Evolutionary conservation across 192 early-diverging fungal species (phyloP).

Genomic region (Coemansia sp.): DNA sequence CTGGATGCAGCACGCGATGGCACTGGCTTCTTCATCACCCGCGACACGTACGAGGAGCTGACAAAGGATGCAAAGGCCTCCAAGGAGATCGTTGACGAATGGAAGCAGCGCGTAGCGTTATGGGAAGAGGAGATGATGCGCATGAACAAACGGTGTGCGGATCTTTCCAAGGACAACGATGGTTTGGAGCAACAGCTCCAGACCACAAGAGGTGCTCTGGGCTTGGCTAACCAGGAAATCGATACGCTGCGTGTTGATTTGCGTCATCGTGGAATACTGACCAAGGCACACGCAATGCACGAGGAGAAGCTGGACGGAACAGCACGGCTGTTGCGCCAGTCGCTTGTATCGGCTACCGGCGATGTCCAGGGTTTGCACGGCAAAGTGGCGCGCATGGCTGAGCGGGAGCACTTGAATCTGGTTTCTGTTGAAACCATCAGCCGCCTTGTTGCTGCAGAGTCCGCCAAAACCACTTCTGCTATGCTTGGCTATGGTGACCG

Average conservation of each 20-base stretch:
- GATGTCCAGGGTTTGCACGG: constrained; percentile 18
- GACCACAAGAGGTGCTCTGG: constrained; percentile 30
- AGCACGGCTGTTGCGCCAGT: constrained; percentile 27
- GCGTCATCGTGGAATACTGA: constrained; percentile 31
- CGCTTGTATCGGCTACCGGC: neutral
- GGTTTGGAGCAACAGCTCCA: constrained; percentile 44
- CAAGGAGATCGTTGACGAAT: constrained; percentile 26
- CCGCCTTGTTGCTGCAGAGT: constrained; percentile 5
- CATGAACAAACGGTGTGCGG: neutral
- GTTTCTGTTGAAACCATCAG: constrained; percentile 4
- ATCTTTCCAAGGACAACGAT: constrained; percentile 6
- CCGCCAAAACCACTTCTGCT: neutral
- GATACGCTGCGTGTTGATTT: constrained; percentile 29
- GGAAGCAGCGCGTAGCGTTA: constrained; percentile 37
- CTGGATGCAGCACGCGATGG: constrained; percentile 79
- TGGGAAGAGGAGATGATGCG: constrained; percentile 23
- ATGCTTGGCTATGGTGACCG: constrained; percentile 1
- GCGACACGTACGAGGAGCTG: constrained; percentile 61
- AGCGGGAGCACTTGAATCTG: constrained; percentile 25
- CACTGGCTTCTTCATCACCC: constrained; percentile 77
- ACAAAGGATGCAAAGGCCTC: constrained; percentile 14
- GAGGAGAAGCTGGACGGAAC: constrained; percentile 43
- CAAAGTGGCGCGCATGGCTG: constrained; percentile 23
- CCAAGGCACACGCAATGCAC: constrained; percentile 54
- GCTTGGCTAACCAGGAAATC: constrained; percentile 30